Evolutionary conservation across 2,329 filamentous ascomycete species (phyloP), one percentile per base, ranked within the genome.

Genomic region (Fusarium sarcochroum): DNA sequence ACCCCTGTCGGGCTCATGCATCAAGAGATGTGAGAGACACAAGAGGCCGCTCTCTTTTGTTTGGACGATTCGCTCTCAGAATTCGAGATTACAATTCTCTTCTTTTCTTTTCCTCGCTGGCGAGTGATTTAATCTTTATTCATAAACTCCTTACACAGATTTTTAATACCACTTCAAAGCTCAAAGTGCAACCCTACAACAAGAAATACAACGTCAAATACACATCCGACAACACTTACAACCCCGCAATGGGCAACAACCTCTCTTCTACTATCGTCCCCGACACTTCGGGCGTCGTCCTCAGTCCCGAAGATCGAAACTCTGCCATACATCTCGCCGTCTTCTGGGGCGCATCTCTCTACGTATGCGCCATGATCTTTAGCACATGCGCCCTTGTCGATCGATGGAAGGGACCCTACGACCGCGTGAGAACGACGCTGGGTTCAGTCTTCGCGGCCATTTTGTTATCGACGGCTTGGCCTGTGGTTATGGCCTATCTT

Each of bases 301-400:
- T 80, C 61, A 74, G 75, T 41, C 72, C 75, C 3, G 11, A 69
- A 18, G 81, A 83, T 53, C 58, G 63, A 34, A 30, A 45, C 35
- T 65, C 75, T 38, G 73, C 75, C 66, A 75, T 81, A 51, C 65
- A 78, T 32, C 62, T 82, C 60, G 77, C 66, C 48, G 51, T 78
- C 47, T 68, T 77, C 63, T 83, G 81, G 80, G 73, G 57, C 8
- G 51, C 71, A 25, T 73, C 75, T 6, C 60, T 81, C 37, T 82
- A 83, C 72, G 74, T 54, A 50, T 77, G 78, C 61, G 80, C 77
- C 73, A 80, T 81, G 75, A 79, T 83, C 70, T 82, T 78, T 69
- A 80, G 76, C 61, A 80, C 81, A 30, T 78, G 80, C 72, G 73
- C 73, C n/a, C 76, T 83, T 56, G 66, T 82, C 66, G 78, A 80